Evolutionary conservation across 2,329 filamentous ascomycete species (phyloP).

Genomic region (Neoascochyta sp.): DNA sequence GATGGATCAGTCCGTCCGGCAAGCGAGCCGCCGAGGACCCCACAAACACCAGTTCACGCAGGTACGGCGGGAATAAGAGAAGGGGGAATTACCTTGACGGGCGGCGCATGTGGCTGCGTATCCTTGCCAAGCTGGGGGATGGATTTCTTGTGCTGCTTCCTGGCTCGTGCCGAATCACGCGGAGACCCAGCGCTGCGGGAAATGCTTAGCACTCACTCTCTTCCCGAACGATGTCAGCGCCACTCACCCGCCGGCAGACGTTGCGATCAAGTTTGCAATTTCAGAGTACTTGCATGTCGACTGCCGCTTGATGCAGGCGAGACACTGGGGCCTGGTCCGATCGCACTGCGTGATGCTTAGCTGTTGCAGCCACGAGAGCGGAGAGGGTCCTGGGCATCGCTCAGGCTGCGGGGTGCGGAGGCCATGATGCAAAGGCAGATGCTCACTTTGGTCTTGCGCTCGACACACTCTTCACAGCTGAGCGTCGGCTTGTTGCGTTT

Average conservation of each 20-base stretch:
- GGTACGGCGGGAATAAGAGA: slow-evolving; percentile 14
- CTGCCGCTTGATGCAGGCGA: slow-evolving; percentile 68
- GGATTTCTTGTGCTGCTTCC: slow-evolving; percentile 29
- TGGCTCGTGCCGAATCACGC: slow-evolving; percentile 23
- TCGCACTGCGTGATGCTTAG: slow-evolving; percentile 75
- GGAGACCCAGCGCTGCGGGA: slow-evolving; percentile 22
- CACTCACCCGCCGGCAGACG: slow-evolving; percentile 55
- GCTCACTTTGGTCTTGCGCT: slow-evolving; percentile 73
- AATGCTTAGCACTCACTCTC: slow-evolving; percentile 28
- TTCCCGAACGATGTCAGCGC: too few species aligned
- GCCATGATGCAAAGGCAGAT: slow-evolving; percentile 1
- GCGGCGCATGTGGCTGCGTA: slow-evolving; percentile 18
- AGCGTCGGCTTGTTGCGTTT: slow-evolving; percentile 81
- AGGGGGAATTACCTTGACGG: slow-evolving; percentile 26
- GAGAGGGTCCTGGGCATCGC: too few species aligned
- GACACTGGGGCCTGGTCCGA: slow-evolving; percentile 58
- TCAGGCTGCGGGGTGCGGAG: too few species aligned
- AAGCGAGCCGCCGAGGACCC: slow-evolving; percentile 3
- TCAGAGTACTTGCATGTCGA: slow-evolving; percentile 72
- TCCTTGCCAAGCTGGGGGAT: slow-evolving; percentile 19
- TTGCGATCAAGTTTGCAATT: slow-evolving; percentile 66
- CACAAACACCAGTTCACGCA: slow-evolving; percentile 13
- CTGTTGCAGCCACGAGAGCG: too few species aligned
- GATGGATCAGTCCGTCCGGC: too few species aligned
- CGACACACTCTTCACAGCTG: slow-evolving; percentile 75